Conservation (phyloP, 164 flowering plant species). For the Vitis riparia region DNA sequence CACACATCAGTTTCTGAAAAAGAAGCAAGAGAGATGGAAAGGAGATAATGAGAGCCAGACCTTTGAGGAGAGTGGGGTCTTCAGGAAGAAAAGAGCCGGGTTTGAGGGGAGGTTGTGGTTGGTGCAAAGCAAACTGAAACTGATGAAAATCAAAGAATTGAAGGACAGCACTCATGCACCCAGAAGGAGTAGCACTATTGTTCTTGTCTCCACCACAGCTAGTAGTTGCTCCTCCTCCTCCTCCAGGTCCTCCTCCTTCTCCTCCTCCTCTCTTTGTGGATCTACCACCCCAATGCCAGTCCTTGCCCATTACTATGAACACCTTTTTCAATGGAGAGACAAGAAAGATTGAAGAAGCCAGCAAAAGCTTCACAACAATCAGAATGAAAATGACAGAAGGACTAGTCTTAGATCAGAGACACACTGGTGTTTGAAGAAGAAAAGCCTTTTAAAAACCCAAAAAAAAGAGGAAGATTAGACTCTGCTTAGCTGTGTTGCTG, state of each 20-base stretch:
- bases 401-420: neutral
- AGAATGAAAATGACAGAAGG: slow-evolving; percentile 17
- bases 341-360: neutral
- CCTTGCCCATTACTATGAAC: slow-evolving; percentile 41
- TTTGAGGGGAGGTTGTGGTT: slow-evolving; percentile 19
- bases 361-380: neutral
- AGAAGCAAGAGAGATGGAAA: neutral
- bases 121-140: slow-evolving; percentile 32
- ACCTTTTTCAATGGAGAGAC: neutral
- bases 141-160: slow-evolving; percentile 69
- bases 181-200: slow-evolving; percentile 22
- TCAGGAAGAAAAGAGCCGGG: slow-evolving; percentile 21
- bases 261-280: slow-evolving; percentile 19
- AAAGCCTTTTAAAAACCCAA: neutral
- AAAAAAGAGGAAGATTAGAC: slow-evolving; percentile 1
- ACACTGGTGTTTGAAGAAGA: neutral
- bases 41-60: slow-evolving; percentile 12
- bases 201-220: neutral
- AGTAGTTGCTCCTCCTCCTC: too few relatives aligned
- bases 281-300: slow-evolving; percentile 36
- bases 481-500: neutral
- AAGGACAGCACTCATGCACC: slow-evolving; percentile 74
- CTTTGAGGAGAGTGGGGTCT: slow-evolving; percentile 34
- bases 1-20: too few relatives aligned
- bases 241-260: slow-evolving; percentile 5